Conservation (phyloP, 495 filamentous ascomycete species). For the Haplographium delicatum region DNA sequence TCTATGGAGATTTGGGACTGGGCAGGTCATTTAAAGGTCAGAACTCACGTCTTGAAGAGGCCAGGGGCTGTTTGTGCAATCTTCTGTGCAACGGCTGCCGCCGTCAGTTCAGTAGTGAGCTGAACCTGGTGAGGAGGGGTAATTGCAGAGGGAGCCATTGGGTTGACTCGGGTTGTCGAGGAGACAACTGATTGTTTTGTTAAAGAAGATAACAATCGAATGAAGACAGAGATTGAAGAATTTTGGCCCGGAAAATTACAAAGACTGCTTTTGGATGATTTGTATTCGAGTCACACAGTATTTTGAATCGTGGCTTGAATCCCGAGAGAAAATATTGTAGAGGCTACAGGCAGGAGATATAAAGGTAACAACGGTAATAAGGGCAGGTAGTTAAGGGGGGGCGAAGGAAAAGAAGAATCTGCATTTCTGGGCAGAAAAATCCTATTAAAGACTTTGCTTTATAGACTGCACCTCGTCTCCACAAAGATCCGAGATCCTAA, state of each 20-base stretch:
- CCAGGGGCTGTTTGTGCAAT: slow-evolving; percentile 16
- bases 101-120: slow-evolving; percentile 21
- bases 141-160: slow-evolving; percentile 27
- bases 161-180: no score
- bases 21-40: neutral
- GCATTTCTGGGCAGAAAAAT: neutral
- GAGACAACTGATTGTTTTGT: no score
- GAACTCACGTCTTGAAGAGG: slow-evolving; percentile 4
- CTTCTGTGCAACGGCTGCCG: slow-evolving; percentile 23
- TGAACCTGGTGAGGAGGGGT: slow-evolving; percentile 23
- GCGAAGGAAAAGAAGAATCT: neutral
- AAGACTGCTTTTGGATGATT: no score
- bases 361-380: neutral
- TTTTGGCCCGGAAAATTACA: neutral
- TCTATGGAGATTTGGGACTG: neutral
- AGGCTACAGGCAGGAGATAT: neutral
- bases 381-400: neutral
- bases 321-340: neutral
- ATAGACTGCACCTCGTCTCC: neutral
- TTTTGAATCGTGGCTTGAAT: no score
- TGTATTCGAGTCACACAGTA: no score
- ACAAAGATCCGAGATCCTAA: neutral
- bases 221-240: neutral
- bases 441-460: neutral
- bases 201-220: no score